phyloP scores from a whole-genome alignment of 1,284 basidiomycete genomes.

The Takashimella koratensis region DNA sequence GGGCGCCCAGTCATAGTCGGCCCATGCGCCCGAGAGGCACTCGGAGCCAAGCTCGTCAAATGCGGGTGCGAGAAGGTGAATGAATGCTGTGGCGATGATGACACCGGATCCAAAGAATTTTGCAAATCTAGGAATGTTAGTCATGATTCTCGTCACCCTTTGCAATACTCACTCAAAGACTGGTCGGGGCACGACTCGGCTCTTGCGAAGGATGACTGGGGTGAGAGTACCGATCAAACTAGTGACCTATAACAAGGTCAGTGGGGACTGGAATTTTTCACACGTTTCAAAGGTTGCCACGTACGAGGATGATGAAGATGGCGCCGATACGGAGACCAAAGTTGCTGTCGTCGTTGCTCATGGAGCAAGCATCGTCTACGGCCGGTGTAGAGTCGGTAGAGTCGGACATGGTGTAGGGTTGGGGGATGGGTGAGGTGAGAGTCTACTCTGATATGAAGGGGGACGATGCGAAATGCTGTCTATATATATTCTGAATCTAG shows the following conservation, averaged over 20 bases:
- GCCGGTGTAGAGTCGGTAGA: neutral
- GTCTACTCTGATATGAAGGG: neutral
- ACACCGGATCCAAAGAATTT: conserved; percentile 96
- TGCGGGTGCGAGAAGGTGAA: conserved; percentile 76
- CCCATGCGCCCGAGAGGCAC: conserved; percentile 72
- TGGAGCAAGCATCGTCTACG: conserved; percentile 21
- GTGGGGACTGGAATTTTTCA: neutral
- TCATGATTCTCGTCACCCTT: neutral
- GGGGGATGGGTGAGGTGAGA: neutral
- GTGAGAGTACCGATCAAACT: conserved; percentile 72
- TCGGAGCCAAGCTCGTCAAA: conserved; percentile 64
- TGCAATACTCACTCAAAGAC: conserved; percentile 68
- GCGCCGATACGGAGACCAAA: conserved; percentile 66
- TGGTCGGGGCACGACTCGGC: conserved; percentile 60
- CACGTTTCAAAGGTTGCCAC: conserved; percentile 2
- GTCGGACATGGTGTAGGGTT: conserved; percentile 10
- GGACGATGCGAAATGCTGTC: neutral
- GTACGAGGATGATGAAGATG: conserved; percentile 76
- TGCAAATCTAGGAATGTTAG: conserved; percentile 57
- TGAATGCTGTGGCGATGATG: conserved; percentile 89
- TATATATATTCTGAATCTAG: too few relatives aligned
- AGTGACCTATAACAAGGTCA: conserved; percentile 42
- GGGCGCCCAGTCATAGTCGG: conserved; percentile 71
- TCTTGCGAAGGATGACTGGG: conserved; percentile 69
- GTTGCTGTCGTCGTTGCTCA: conserved; percentile 17